Evolutionary conservation across 2,329 filamentous ascomycete genomes (phyloP).

Genomic region (Fusarium torreyae): DNA sequence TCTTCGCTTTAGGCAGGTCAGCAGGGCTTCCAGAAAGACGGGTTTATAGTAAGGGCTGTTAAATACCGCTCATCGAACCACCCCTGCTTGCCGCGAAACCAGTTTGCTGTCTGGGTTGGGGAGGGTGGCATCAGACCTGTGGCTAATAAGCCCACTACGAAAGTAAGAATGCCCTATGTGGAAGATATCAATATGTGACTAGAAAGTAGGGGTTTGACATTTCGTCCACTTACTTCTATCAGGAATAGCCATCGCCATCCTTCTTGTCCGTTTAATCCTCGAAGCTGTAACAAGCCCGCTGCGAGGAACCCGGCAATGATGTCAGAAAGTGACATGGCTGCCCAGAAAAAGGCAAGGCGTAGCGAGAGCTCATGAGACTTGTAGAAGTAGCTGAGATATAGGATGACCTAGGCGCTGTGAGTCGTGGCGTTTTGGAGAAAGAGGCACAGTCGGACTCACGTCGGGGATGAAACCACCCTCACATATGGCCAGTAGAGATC

Average conservation of each 20-base stretch:
- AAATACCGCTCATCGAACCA: slow-evolving; percentile 49
- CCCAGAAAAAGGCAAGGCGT: slow-evolving; percentile 79
- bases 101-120: slow-evolving; percentile 61
- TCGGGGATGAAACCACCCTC: slow-evolving; percentile 41
- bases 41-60: neutral
- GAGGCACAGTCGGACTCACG: slow-evolving; percentile 12
- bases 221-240: slow-evolving; percentile 47
- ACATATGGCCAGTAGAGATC: slow-evolving; percentile 34
- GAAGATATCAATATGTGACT: neutral
- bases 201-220: slow-evolving; percentile 6
- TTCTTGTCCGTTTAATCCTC: slow-evolving; percentile 64
- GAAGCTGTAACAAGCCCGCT: slow-evolving; percentile 69
- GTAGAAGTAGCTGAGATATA: slow-evolving; percentile 81
- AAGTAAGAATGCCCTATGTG: slow-evolving; percentile 51
- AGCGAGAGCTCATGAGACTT: slow-evolving; percentile 67
- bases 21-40: neutral
- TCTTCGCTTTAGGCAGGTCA: slow-evolving; percentile 57
- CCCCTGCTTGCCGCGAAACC: slow-evolving; percentile 54
- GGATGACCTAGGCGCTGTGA: slow-evolving; percentile 57
- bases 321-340: slow-evolving; percentile 48
- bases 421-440: neutral
- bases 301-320: slow-evolving; percentile 38
- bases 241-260: slow-evolving; percentile 73
- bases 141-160: slow-evolving; percentile 38
- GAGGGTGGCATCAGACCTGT: slow-evolving; percentile 46